phyloP scores from a whole-genome alignment of 2,329 filamentous ascomycete species.

The Dryadomyces quercus-mongolicae region DNA sequence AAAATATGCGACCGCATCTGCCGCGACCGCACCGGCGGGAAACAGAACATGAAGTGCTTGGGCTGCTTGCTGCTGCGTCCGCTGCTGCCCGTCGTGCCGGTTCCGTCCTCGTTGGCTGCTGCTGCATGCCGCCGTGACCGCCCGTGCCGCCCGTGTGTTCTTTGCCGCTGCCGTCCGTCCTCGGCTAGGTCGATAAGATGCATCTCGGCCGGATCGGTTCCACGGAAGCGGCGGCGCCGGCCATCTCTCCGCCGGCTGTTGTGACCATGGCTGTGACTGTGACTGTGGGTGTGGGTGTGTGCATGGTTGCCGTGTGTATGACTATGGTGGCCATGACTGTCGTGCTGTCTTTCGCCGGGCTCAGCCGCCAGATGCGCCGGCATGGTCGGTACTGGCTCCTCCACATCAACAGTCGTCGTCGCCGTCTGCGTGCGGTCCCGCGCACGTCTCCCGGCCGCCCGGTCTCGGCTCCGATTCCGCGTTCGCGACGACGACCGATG shows the following conservation, averaged over 20 bases:
- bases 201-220: slow-evolving; percentile 35
- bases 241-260: background rate
- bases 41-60: slow-evolving; percentile 38
- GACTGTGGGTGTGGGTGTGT: background rate
- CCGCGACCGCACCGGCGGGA: slow-evolving; percentile 42
- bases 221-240: slow-evolving; percentile 19
- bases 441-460: too few species aligned
- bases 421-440: background rate
- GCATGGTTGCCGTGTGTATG: too few species aligned
- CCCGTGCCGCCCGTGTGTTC: slow-evolving; percentile 3
- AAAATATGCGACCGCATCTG: slow-evolving; percentile 43
- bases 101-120: background rate
- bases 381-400: slow-evolving; percentile 9
- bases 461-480: too few species aligned
- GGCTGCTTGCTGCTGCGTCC: slow-evolving; percentile 12
- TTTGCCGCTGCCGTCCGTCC: slow-evolving; percentile 23
- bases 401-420: background rate
- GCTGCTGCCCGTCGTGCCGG: background rate
- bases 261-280: background rate
- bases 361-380: slow-evolving; percentile 9
- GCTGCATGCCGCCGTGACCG: background rate
- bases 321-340: background rate
- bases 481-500: background rate
- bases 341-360: background rate
- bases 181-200: slow-evolving; percentile 32